A percentile compares a stretch with the other conserved stretches of the same genome.
phyloP scores from a whole-genome alignment of 2,329 filamentous ascomycete genomes.

The Hypomyces rosellus region DNA sequence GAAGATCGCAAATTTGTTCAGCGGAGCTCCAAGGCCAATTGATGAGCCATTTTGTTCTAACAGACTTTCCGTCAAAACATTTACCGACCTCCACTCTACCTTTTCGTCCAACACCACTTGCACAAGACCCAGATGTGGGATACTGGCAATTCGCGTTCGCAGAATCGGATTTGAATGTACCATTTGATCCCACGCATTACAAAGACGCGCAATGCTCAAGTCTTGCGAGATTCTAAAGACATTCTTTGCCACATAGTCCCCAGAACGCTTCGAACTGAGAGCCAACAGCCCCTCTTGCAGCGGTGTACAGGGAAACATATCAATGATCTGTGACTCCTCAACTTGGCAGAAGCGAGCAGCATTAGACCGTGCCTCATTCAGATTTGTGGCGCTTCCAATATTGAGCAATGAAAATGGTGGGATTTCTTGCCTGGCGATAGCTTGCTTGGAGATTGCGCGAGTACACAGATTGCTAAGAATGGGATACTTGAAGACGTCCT shows the following conservation, averaged over 20 bases:
- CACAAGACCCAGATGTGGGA: too few relatives aligned
- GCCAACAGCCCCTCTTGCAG: slow-evolving; percentile 34
- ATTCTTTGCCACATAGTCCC: slow-evolving; percentile 15
- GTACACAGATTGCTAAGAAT: too few relatives aligned
- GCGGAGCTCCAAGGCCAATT: slow-evolving; percentile 8
- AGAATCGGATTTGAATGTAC: too few relatives aligned
- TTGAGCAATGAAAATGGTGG: too few relatives aligned
- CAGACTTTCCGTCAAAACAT: too few relatives aligned
- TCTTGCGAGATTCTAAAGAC: slow-evolving; percentile 7
- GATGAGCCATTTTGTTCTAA: background rate
- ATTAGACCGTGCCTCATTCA: background rate
- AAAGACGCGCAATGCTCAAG: slow-evolving; percentile 13
- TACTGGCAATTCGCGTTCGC: too few relatives aligned
- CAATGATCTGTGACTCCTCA: slow-evolving; percentile 12
- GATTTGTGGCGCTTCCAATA: too few relatives aligned
- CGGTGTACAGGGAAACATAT: slow-evolving; percentile 25
- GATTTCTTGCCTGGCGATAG: too few relatives aligned
- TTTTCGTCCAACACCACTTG: too few relatives aligned
- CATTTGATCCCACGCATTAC: slow-evolving; percentile 9
- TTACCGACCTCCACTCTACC: too few relatives aligned
- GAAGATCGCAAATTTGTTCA: slow-evolving; percentile 6
- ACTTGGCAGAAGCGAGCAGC: slow-evolving; percentile 22
- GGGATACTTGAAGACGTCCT: too few relatives aligned
- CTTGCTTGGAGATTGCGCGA: too few relatives aligned
- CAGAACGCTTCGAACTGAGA: slow-evolving; percentile 16